Evolutionary conservation across 768 basidiomycete species (phyloP).

Genomic region (Suillus fuscotomentosus): DNA sequence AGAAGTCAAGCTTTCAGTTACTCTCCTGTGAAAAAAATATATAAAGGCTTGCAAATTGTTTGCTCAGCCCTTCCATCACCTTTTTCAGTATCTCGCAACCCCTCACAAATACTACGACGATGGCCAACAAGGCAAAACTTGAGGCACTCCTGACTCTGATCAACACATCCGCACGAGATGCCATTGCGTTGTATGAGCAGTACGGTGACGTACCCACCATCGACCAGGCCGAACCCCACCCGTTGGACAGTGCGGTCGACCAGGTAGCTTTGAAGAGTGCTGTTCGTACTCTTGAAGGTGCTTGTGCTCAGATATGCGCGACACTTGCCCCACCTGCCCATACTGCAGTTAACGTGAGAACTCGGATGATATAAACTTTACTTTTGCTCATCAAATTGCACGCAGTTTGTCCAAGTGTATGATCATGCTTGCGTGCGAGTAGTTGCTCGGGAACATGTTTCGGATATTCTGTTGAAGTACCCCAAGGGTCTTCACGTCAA

Average conservation of each 20-base stretch:
- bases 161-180: slow-evolving; percentile 27
- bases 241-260: slow-evolving; percentile 31
- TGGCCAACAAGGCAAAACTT: slow-evolving; percentile 21
- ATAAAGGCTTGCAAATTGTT: not conserved
- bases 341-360: slow-evolving; percentile 29
- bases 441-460: slow-evolving; percentile 25
- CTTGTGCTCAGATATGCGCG: slow-evolving; percentile 34
- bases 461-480: slow-evolving; percentile 24
- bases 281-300: slow-evolving; percentile 32
- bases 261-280: slow-evolving; percentile 21
- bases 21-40: not conserved
- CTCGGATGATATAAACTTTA: not conserved
- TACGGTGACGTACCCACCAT: slow-evolving; percentile 32
- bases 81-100: no score
- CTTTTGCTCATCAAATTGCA: not conserved
- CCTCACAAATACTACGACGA: not conserved
- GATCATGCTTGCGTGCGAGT: slow-evolving; percentile 30
- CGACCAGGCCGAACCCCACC: slow-evolving; percentile 31
- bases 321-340: slow-evolving; percentile 34
- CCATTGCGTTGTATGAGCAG: slow-evolving; percentile 33
- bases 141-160: slow-evolving; percentile 30
- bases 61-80: not conserved
- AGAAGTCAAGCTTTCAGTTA: not conserved
- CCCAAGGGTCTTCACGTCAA: slow-evolving; percentile 30
- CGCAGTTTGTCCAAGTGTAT: slow-evolving; percentile 24